Base-by-base conservation (phyloP, 176 grass and related monocot genomes). In the Puya raimondii region DNA sequence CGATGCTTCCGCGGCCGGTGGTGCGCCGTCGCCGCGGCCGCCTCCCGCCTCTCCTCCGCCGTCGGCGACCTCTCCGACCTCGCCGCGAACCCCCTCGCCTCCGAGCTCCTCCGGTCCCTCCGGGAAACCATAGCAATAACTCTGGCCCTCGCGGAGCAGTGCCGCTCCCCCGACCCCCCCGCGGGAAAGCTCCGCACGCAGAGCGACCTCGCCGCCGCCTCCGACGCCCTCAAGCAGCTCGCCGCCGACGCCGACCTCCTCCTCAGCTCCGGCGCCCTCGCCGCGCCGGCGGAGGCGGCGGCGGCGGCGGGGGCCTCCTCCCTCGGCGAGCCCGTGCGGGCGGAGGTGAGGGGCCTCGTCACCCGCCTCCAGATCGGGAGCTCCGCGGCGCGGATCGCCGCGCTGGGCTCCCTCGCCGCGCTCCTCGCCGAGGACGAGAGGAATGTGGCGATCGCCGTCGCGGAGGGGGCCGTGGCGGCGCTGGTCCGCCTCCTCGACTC, bases 121-220 rank as follows among this genome's bases (percentile, higher is more conserved):
- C n/a, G 50, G 16, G n/a, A 57, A 12, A 67, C 50, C 8, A 51
- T 76, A 4, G 25, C 23, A 1, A 25, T 52, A 2, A 18, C 51
- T 11, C 64, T 76, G 50, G 11, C 64, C 51, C 64, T 76, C 27
- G 64, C 64, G 50, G 9, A 14, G 4, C 64, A 20, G 50, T 76
- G 64, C 51, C 74, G 64, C 2, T 68, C 83, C 2, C 59, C 70
- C 9, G 23, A 67, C 13, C 82, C 75, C 0, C 80, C 78, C 1
- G 59, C 87, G 4, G 88, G 83, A 2, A 85, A 88, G 70, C 88
- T 91, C 25, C 83, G 81, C 33, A 84, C 84, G 26, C 80, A 89
- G 18, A 91, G 85, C 47, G 74, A 91, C 1, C 76, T 96, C n/a
- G 76, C 79, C 9, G 72, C 82, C 69, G 79, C 70, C 77, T 84